Evolutionary conservation across 2,329 filamentous ascomycete genomes (phyloP).

Genomic region (Eutypa lata): DNA sequence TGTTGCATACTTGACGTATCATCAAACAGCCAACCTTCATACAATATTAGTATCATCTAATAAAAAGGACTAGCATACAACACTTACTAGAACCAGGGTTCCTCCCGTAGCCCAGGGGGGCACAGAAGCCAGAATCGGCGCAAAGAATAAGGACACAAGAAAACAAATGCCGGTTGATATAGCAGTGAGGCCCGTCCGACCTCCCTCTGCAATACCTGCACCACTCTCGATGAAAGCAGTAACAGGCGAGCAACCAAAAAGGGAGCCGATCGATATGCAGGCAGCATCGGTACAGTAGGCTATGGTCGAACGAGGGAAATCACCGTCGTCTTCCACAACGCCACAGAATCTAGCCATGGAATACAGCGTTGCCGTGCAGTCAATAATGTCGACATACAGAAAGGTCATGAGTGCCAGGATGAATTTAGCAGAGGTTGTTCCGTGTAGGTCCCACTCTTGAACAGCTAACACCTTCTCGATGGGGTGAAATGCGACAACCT

Average conservation of each 20-base stretch:
- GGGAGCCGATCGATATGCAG: slow-evolving; percentile 67
- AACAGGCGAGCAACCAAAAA: slow-evolving; percentile 68
- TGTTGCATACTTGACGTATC: slow-evolving; percentile 69
- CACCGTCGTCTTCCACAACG: slow-evolving; percentile 64
- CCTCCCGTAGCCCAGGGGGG: slow-evolving; percentile 76
- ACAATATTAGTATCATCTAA: slow-evolving; percentile 1
- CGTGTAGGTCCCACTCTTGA: slow-evolving; percentile 63
- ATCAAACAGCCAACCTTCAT: slow-evolving; percentile 69
- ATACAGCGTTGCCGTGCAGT: slow-evolving; percentile 74
- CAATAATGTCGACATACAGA: slow-evolving; percentile 76
- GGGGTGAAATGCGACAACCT: slow-evolving; percentile 69
- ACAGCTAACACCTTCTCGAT: slow-evolving; percentile 61
- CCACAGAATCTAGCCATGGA: slow-evolving; percentile 78
- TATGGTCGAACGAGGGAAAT: slow-evolving; percentile 81
- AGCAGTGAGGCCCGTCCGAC: slow-evolving; percentile 69
- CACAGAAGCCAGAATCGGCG: slow-evolving; percentile 73
- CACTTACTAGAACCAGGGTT: slow-evolving; percentile 62
- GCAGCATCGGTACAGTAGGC: slow-evolving; percentile 73
- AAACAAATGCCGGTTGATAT: slow-evolving; percentile 69
- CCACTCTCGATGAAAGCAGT: slow-evolving; percentile 75
- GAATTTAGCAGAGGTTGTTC: slow-evolving; percentile 57
- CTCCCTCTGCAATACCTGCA: slow-evolving; percentile 73
- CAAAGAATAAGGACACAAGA: slow-evolving; percentile 69
- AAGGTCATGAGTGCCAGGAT: slow-evolving; percentile 72
- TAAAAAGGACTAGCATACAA: background rate